A percentile compares a stretch with the other conserved stretches of the same genome.
These are phyloP conservation scores for Beta vulgaris DNA, from an alignment of 148 eudicot genomes.

Conservation along the genomic window DNA sequence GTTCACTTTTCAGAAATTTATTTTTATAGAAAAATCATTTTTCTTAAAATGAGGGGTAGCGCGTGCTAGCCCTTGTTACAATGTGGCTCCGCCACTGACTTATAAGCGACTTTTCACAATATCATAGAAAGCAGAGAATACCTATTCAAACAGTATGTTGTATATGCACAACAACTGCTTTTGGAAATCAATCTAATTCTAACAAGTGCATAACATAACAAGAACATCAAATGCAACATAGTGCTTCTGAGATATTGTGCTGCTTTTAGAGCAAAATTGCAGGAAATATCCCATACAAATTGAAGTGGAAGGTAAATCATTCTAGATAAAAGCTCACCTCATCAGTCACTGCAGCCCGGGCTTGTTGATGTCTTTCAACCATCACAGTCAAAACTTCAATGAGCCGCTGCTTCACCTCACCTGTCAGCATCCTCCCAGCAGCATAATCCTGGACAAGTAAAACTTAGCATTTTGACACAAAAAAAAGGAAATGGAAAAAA, in stretches of 20 bases:
- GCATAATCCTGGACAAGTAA: constrained; percentile 64
- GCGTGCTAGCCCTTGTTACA: too few species aligned
- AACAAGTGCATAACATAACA: not conserved
- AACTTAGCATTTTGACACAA: not conserved
- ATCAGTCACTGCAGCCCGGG: constrained; percentile 90
- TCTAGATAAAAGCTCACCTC: constrained; percentile 45
- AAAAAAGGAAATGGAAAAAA: not conserved
- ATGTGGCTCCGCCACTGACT: too few species aligned
- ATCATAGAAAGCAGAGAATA: not conserved
- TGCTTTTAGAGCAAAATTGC: not conserved
- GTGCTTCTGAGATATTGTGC: not conserved
- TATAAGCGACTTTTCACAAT: constrained; percentile 9
- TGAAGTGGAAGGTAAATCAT: not conserved
- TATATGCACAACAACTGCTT: not conserved
- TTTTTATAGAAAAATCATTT: too few species aligned
- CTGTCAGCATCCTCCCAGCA: constrained; percentile 88
- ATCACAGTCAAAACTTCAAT: constrained; percentile 75
- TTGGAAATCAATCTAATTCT: not conserved
- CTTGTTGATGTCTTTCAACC: constrained; percentile 82
- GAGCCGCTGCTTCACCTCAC: constrained; percentile 81
- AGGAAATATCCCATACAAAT: not conserved
- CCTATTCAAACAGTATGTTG: not conserved
- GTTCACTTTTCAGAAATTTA: too few species aligned
- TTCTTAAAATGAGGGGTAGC: too few species aligned
- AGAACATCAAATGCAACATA: not conserved